Conservation (phyloP, 352 stramenopile genomes). For the Globisporangium acanthophoron region DNA sequence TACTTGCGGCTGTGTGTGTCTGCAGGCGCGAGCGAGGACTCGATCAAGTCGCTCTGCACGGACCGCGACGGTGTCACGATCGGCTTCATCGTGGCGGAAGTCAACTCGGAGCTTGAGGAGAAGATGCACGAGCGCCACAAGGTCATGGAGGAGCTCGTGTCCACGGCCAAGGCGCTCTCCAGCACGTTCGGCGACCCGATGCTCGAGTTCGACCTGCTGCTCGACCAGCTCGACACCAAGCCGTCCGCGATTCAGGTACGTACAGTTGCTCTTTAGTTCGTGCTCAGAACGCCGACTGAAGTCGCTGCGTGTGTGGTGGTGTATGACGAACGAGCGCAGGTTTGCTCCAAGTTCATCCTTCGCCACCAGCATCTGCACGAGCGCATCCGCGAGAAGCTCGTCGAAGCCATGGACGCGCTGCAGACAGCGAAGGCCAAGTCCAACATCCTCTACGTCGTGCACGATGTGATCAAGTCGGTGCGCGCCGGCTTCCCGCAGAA, state of each 20-base stretch:
- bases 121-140: constrained; percentile 71
- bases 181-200: constrained; percentile 77
- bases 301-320: constrained; percentile 3
- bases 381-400: constrained; percentile 64
- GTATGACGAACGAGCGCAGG: constrained; percentile 22
- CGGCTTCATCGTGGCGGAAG: constrained; percentile 83
- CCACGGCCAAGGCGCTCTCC: constrained; percentile 70
- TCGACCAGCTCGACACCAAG: constrained; percentile 83
- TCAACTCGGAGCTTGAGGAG: constrained; percentile 81
- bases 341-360: constrained; percentile 82
- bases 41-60: constrained; percentile 80
- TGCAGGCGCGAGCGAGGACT: constrained; percentile 67
- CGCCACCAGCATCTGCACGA: constrained; percentile 70
- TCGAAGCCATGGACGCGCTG: constrained; percentile 56
- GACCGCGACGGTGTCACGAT: constrained; percentile 82
- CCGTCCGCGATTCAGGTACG: constrained; percentile 78
- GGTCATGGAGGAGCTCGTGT: constrained; percentile 75
- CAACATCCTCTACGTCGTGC: constrained; percentile 79
- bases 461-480: constrained; percentile 78
- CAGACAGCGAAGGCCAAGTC: constrained; percentile 58
- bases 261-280: neutral
- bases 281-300: neutral
- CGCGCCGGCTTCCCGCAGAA: constrained; percentile 62
- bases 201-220: constrained; percentile 81
- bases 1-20: neutral